These are phyloP conservation scores for Aspergillus incahuasiensis DNA, from an alignment of 495 filamentous ascomycete species.

Conservation along the genomic window DNA sequence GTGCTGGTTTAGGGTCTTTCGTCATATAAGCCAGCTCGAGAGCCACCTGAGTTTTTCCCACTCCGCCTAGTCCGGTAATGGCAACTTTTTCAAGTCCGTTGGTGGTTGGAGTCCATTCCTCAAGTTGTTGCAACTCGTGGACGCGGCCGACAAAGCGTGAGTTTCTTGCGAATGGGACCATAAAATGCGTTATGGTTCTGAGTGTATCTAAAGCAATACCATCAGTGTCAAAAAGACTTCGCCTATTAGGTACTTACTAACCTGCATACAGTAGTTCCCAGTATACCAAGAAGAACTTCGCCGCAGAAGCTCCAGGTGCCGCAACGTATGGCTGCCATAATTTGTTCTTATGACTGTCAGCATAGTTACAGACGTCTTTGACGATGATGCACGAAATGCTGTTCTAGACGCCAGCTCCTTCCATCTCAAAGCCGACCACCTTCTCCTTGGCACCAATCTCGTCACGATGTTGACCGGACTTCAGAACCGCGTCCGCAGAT, in stretches of 20 bases:
- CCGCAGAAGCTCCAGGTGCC: conserved; percentile 13
- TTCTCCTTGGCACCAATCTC: conserved; percentile 13
- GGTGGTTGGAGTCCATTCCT: background rate
- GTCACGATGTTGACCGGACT: conserved; percentile 8
- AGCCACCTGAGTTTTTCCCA: conserved; percentile 43
- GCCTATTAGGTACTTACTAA: background rate
- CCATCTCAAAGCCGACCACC: conserved; percentile 44
- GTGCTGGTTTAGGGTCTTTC: conserved; percentile 21
- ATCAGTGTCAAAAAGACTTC: background rate
- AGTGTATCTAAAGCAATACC: background rate
- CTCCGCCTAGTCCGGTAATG: conserved; percentile 35
- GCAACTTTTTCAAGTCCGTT: conserved; percentile 17
- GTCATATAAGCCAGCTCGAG: conserved; percentile 29
- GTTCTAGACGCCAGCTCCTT: conserved; percentile 13
- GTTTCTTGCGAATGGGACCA: background rate
- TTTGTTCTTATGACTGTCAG: conserved; percentile 28
- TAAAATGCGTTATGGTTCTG: background rate
- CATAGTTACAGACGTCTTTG: background rate
- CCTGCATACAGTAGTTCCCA: conserved; percentile 1
- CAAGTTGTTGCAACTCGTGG: background rate
- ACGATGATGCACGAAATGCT: background rate
- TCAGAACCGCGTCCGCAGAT: conserved; percentile 18
- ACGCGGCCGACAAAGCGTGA: background rate
- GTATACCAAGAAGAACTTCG: conserved; percentile 23
- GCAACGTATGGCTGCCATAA: conserved; percentile 12